These are phyloP conservation scores for Veloporphyrellus conicus DNA, from an alignment of 1,284 basidiomycete species.

Conservation along the genomic window DNA sequence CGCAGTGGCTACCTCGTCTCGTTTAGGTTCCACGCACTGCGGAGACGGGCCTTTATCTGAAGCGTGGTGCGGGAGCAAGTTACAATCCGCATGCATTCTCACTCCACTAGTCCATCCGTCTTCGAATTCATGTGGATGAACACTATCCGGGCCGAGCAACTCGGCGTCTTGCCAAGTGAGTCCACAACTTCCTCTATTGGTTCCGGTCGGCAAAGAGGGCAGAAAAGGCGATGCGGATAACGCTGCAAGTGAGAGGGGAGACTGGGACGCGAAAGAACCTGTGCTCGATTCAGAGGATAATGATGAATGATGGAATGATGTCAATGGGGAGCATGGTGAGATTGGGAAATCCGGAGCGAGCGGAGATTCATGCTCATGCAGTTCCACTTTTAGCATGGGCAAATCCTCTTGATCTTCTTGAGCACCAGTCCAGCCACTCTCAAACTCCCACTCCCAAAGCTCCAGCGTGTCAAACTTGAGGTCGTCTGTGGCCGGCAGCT, in stretches of 20 bases:
- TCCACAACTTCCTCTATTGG: conserved; percentile 22
- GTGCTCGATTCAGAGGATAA: conserved; percentile 19
- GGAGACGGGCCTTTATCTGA: conserved; percentile 3
- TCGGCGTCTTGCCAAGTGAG: conserved; percentile 46
- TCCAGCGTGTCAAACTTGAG: conserved; percentile 47
- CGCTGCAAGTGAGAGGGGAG: conserved; percentile 16
- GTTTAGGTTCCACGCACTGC: conserved; percentile 1
- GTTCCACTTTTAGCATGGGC: conserved; percentile 27
- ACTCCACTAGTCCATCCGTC: conserved; percentile 36
- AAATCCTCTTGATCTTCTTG: conserved; percentile 20
- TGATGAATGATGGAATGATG: conserved; percentile 18
- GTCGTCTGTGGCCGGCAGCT: conserved; percentile 31
- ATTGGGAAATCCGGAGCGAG: conserved; percentile 10
- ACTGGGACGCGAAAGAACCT: conserved; percentile 15
- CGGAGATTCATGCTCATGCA: conserved; percentile 16
- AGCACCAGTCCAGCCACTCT: conserved; percentile 25
- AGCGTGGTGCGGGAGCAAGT: conserved; percentile 6
- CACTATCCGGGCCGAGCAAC: conserved; percentile 47
- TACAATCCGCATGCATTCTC: conserved; percentile 13
- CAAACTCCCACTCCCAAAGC: conserved; percentile 48
- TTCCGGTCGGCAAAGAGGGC: conserved; percentile 9
- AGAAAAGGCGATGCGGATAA: conserved; percentile 6
- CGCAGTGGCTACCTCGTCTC: conserved; percentile 4
- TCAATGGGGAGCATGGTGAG: conserved; percentile 21
- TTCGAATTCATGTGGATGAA: conserved; percentile 44